Conservation (phyloP, 116 monocot species). For the Cymodocea nodosa region DNA sequence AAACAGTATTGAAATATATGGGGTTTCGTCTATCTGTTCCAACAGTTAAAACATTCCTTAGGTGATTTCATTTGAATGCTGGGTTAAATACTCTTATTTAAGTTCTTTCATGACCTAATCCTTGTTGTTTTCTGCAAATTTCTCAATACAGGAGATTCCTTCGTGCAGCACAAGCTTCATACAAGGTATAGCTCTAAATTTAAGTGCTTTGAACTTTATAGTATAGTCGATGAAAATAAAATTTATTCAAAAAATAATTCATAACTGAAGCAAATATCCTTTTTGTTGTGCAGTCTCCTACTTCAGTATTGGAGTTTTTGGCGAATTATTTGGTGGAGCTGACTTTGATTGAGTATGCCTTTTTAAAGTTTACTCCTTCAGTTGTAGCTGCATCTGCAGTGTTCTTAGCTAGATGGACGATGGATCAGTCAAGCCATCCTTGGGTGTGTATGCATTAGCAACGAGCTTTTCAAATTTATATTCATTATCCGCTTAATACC, state of each 20-base stretch:
- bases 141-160: conserved; percentile 71
- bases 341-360: conserved; percentile 40
- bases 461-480: not conserved
- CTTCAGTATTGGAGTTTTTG: conserved; percentile 40
- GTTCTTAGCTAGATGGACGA: conserved; percentile 57
- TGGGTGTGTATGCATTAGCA: conserved; percentile 27
- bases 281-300: conserved; percentile 28
- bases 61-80: conserved; percentile 14
- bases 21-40: conserved; percentile 56
- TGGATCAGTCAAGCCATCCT: conserved; percentile 46
- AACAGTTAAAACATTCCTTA: conserved; percentile 72
- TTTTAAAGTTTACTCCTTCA: conserved; percentile 56
- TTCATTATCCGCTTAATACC: not conserved
- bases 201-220: too few species aligned
- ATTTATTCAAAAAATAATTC: too few species aligned
- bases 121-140: not conserved
- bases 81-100: not conserved
- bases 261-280: not conserved
- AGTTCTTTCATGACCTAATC: not conserved
- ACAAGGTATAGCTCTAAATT: conserved; percentile 20
- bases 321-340: conserved; percentile 75
- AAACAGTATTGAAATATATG: conserved; percentile 35
- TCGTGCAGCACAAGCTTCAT: conserved; percentile 57
- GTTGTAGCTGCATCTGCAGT: conserved; percentile 48
- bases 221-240: too few species aligned